Percentiles rank a stretch among this genome's conserved stretches.
Evolutionary conservation across 768 basidiomycete species (phyloP).

Genomic region (Macrocybe gigantea): DNA sequence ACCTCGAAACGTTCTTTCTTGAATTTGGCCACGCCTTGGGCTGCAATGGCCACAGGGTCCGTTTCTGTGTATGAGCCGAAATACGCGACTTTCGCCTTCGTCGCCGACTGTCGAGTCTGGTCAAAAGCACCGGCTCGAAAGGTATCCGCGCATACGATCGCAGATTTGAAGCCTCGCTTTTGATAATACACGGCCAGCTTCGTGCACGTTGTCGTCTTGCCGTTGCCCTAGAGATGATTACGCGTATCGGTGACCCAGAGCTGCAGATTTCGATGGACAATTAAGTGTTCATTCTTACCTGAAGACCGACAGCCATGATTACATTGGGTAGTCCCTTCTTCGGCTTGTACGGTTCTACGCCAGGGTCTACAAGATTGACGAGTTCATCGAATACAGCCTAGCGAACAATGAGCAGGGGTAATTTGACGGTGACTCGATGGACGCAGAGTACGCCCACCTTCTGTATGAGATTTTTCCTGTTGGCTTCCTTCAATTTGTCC

Average conservation of each 20-base stretch:
- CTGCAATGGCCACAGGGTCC: conserved; percentile 92
- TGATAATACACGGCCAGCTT: conserved; percentile 98
- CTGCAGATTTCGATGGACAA: conserved; percentile 12
- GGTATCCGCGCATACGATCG: conserved; percentile 97
- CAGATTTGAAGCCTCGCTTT: conserved; percentile 93
- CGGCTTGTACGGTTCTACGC: conserved; percentile 92
- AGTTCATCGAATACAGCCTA: conserved; percentile 97
- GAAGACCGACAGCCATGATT: conserved; percentile 96
- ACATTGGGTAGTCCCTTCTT: conserved; percentile 92
- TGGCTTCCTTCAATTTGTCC: conserved; percentile 75
- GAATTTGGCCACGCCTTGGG: conserved; percentile 94
- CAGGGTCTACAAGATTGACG: conserved; percentile 91
- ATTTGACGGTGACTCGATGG: not conserved
- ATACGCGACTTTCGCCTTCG: conserved; percentile 98
- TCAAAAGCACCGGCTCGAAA: conserved; percentile 99
- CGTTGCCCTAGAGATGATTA: conserved; percentile 66
- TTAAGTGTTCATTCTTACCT: conserved; percentile 38
- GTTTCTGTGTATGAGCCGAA: conserved; percentile 99
- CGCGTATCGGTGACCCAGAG: not conserved
- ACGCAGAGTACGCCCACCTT: conserved; percentile 49
- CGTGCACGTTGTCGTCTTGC: conserved; percentile 99
- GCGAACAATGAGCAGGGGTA: not conserved
- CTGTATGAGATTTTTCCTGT: conserved; percentile 84
- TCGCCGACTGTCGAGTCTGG: conserved; percentile 97
- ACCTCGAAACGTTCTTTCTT: conserved; percentile 98